Percentiles rank a stretch among this genome's conserved stretches.
These are phyloP conservation scores for Williopsis jadinii DNA, from an alignment of 1,139 yeast genomes.

Conservation along the genomic window DNA sequence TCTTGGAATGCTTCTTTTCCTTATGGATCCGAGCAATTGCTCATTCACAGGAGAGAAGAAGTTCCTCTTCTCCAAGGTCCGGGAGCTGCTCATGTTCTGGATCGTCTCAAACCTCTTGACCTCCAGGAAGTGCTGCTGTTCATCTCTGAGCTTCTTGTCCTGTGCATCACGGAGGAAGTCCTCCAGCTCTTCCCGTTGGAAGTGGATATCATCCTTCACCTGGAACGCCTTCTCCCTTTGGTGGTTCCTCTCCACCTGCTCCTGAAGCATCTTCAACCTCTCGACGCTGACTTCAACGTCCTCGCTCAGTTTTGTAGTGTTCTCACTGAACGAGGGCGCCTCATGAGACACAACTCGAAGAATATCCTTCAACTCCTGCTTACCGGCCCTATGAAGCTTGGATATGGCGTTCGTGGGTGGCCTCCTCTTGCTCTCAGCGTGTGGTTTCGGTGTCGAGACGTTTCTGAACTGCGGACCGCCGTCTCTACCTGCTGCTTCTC, in stretches of 20 bases:
- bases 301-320: conserved; percentile 5
- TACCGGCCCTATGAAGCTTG: too few relatives aligned
- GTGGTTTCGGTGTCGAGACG: not conserved
- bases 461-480: not conserved
- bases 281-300: conserved; percentile 3
- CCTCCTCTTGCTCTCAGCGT: not conserved
- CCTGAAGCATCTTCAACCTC: not conserved
- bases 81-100: conserved; percentile 23
- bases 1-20: conserved; percentile 9
- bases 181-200: conserved; percentile 23
- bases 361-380: conserved; percentile 1
- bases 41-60: conserved; percentile 42
- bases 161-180: conserved; percentile 40
- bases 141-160: conserved; percentile 30
- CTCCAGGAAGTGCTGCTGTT: conserved; percentile 41
- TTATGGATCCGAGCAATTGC: conserved; percentile 6
- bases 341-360: conserved; percentile 14
- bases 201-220: not conserved
- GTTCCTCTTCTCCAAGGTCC: conserved; percentile 37
- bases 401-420: not conserved
- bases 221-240: too few relatives aligned
- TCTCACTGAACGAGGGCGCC: conserved; percentile 4
- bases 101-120: conserved; percentile 41
- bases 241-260: not conserved
- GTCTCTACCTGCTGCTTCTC: not conserved